phyloP scores from a whole-genome alignment of 345 rosid genomes.

The Zanthoxylum bungeanum region DNA sequence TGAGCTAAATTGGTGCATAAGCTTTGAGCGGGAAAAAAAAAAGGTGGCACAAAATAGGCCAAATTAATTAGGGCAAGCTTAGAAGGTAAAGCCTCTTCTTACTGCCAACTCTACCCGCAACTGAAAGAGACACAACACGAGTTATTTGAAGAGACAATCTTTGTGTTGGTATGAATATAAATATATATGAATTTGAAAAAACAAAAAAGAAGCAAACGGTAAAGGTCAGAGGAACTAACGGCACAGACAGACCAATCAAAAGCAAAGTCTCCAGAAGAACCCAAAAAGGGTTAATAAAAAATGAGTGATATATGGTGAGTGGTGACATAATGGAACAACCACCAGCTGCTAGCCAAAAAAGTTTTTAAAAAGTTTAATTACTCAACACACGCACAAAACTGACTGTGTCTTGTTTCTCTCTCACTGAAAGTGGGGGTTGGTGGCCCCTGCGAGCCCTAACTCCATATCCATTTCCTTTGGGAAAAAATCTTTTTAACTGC shows the following conservation, averaged over 20 bases:
- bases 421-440: slow-evolving; percentile 26
- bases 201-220: slow-evolving; percentile 1
- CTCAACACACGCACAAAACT: background rate
- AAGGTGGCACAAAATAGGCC: slow-evolving; percentile 42
- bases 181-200: background rate
- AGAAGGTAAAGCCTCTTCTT: background rate
- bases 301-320: slow-evolving; percentile 13
- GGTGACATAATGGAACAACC: slow-evolving; percentile 50
- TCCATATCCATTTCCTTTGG: slow-evolving; percentile 43
- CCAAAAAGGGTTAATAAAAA: slow-evolving; percentile 17
- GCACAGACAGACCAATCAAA: slow-evolving; percentile 28
- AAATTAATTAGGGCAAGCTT: background rate
- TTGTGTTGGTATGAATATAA: background rate
- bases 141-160: too few relatives aligned
- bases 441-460: slow-evolving; percentile 30
- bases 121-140: slow-evolving; percentile 42
- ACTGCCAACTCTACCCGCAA: slow-evolving; percentile 46
- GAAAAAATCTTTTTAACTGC: slow-evolving; percentile 7
- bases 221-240: slow-evolving; percentile 26
- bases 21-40: slow-evolving; percentile 36
- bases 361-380: background rate
- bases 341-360: slow-evolving; percentile 37
- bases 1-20: slow-evolving; percentile 58
- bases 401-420: too few relatives aligned
- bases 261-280: slow-evolving; percentile 18